Evolutionary conservation across 2,329 filamentous ascomycete genomes (phyloP).

Genomic region (Cladosporium velox): DNA sequence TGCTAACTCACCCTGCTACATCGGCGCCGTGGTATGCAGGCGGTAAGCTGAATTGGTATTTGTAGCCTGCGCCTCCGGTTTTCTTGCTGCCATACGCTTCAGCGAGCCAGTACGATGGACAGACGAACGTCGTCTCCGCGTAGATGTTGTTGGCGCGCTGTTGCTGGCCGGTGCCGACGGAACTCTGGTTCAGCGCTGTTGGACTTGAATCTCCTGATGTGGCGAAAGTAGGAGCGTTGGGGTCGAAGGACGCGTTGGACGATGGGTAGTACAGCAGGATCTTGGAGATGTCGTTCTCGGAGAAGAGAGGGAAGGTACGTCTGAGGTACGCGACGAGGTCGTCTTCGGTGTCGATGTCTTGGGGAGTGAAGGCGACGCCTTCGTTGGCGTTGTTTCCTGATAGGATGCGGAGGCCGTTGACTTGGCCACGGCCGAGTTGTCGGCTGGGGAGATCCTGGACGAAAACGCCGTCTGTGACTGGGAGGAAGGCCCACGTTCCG

Average conservation of each 20-base stretch:
- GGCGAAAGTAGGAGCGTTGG: conserved; percentile 32
- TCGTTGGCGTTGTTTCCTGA: conserved; percentile 55
- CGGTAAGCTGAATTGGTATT: background rate
- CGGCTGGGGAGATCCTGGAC: conserved; percentile 42
- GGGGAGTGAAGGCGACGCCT: conserved; percentile 48
- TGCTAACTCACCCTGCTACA: background rate
- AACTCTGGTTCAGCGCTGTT: conserved; percentile 54
- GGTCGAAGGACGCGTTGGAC: conserved; percentile 4
- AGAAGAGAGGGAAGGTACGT: conserved; percentile 45
- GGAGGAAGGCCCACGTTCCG: conserved; percentile 47
- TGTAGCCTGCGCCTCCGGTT: conserved; percentile 25
- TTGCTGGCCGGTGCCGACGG: conserved; percentile 55
- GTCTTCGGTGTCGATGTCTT: conserved; percentile 46
- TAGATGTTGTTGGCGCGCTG: conserved; percentile 57
- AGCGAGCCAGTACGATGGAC: conserved; percentile 59
- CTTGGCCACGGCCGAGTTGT: conserved; percentile 39
- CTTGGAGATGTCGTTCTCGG: conserved; percentile 42
- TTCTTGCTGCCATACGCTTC: conserved; percentile 45
- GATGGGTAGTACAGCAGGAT: conserved; percentile 42
- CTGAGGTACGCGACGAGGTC: conserved; percentile 46
- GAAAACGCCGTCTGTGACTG: conserved; percentile 46
- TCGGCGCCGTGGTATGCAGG: background rate
- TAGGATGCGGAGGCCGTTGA: conserved; percentile 44
- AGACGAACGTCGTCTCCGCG: conserved; percentile 58
- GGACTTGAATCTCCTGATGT: conserved; percentile 38